These are phyloP conservation scores for Neonectria faginata DNA, from an alignment of 2,329 filamentous ascomycete genomes.

Conservation along the genomic window DNA sequence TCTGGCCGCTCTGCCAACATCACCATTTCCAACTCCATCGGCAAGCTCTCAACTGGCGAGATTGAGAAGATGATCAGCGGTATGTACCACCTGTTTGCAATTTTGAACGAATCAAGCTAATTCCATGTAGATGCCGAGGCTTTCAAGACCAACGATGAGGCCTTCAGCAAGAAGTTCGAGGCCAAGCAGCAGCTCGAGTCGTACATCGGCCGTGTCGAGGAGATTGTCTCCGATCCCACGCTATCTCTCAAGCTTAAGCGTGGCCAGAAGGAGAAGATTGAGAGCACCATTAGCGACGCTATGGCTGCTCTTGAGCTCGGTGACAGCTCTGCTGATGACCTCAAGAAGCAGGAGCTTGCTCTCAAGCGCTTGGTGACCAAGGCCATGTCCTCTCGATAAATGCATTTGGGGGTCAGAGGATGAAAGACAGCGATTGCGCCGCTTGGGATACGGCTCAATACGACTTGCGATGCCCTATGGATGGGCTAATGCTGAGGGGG, in stretches of 20 bases:
- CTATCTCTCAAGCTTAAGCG: constrained; percentile 98
- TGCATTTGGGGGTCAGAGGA: constrained; percentile 36
- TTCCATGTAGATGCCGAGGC: constrained; percentile 82
- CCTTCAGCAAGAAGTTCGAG: constrained; percentile 99
- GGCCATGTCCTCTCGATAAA: constrained; percentile 93
- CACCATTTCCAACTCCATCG: constrained; percentile 99
- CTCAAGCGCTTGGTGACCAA: constrained; percentile 99
- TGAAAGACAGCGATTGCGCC: constrained; percentile 31
- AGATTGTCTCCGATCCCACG: constrained; percentile 96
- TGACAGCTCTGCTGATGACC: constrained; percentile 89
- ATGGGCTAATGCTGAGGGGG: constrained; percentile 32
- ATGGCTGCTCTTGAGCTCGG: constrained; percentile 98
- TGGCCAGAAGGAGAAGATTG: constrained; percentile 99
- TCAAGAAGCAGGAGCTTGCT: constrained; percentile 99
- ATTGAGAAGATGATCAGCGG: constrained; percentile 97
- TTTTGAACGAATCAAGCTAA: neutral
- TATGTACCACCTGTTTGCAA: constrained; percentile 55
- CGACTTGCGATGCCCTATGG: constrained; percentile 33
- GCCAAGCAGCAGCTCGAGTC: constrained; percentile 99
- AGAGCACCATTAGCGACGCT: constrained; percentile 94
- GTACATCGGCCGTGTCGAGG: constrained; percentile 98
- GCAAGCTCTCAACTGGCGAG: constrained; percentile 93
- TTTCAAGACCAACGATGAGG: constrained; percentile 98
- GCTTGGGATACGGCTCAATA: constrained; percentile 34
- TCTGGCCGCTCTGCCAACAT: constrained; percentile 99